Conservation (phyloP, 2,329 filamentous ascomycete genomes). For the Neonectria sp. region DNA sequence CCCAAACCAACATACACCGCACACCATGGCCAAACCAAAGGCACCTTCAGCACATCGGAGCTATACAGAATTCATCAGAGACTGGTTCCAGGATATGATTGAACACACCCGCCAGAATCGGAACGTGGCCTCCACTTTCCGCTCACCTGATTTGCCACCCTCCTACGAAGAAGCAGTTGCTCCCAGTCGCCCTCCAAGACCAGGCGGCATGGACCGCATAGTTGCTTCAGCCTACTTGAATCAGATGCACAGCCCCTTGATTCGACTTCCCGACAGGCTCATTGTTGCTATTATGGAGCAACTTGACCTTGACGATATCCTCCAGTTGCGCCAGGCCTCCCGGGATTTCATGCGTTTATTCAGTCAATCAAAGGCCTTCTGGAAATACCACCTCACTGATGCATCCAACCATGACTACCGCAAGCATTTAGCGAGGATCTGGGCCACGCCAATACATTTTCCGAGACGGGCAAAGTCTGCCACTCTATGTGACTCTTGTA, state of each 20-base stretch:
- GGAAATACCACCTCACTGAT: conserved; percentile 16
- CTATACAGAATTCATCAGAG: background rate
- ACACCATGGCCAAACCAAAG: conserved; percentile 11
- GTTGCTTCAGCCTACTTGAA: conserved; percentile 19
- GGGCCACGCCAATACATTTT: conserved; percentile 12
- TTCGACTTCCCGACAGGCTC: conserved; percentile 18
- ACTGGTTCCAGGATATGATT: background rate
- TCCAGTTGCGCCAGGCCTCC: conserved; percentile 17
- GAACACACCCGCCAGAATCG: background rate
- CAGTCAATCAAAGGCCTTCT: conserved; percentile 12
- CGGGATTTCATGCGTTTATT: conserved; percentile 28
- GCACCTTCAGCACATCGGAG: conserved; percentile 7
- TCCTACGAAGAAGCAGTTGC: conserved; percentile 9
- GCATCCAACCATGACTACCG: background rate
- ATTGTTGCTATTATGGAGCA: conserved; percentile 23
- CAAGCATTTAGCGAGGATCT: conserved; percentile 9
- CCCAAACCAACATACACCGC: background rate
- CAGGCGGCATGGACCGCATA: conserved; percentile 6
- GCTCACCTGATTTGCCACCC: conserved; percentile 2
- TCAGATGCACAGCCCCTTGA: conserved; percentile 17
- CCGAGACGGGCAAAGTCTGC: background rate
- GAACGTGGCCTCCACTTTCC: background rate
- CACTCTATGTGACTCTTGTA: conserved; percentile 5
- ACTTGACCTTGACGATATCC: conserved; percentile 14
- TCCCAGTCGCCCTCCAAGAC: background rate